Evolutionary conservation across 805 yeast species (phyloP).

Genomic region (Cyberlindnera bimundalis): DNA sequence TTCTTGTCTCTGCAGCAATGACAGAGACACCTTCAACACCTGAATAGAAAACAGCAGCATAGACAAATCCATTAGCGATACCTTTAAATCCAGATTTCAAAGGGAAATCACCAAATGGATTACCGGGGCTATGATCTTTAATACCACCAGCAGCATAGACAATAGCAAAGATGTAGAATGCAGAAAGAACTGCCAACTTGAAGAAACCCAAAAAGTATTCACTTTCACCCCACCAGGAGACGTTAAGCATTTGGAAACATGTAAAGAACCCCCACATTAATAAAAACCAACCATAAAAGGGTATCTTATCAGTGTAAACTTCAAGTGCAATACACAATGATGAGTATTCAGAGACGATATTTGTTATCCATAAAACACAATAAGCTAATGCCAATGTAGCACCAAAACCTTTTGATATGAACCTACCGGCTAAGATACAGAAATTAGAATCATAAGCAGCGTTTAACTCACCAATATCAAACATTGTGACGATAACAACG

Average conservation of each 20-base stretch:
- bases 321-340: slow-evolving; percentile 47
- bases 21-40: slow-evolving; percentile 76
- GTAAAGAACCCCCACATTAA: slow-evolving; percentile 51
- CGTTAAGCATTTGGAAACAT: slow-evolving; percentile 48
- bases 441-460: slow-evolving; percentile 52
- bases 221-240: slow-evolving; percentile 52
- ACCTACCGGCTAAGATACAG: slow-evolving; percentile 47
- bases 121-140: slow-evolving; percentile 31
- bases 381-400: slow-evolving; percentile 53
- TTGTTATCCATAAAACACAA: slow-evolving; percentile 54
- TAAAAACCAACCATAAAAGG: slow-evolving; percentile 52
- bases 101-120: slow-evolving; percentile 33
- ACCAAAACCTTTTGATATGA: slow-evolving; percentile 54
- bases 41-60: slow-evolving; percentile 72
- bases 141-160: slow-evolving; percentile 42
- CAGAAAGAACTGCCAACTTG: slow-evolving; percentile 44
- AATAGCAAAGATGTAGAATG: slow-evolving; percentile 50
- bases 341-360: slow-evolving; percentile 52
- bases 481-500: slow-evolving; percentile 52
- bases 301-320: slow-evolving; percentile 49
- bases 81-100: slow-evolving; percentile 48
- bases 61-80: slow-evolving; percentile 57
- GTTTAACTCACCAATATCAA: slow-evolving; percentile 52
- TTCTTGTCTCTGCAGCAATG: slow-evolving; percentile 70
- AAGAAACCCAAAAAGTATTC: slow-evolving; percentile 51